Evolutionary conservation across 352 stramenopile genomes (phyloP).

Genomic region (Pelagophyceae sp.): DNA sequence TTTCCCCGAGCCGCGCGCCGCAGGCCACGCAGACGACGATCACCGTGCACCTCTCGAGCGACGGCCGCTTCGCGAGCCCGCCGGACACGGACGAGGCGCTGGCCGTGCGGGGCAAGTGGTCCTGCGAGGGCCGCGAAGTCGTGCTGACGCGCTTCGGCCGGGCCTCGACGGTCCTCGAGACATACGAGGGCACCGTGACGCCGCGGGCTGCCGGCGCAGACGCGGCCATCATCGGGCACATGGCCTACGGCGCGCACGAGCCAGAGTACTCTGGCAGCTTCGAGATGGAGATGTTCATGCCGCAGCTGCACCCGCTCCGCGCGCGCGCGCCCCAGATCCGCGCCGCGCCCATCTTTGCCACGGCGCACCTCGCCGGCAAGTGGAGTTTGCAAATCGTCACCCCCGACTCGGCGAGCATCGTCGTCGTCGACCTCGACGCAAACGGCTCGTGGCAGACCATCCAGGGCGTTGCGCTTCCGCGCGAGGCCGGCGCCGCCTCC

Average conservation of each 20-base stretch:
- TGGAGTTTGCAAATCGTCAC: neutral
- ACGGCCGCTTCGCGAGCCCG: neutral
- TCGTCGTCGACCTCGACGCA: neutral
- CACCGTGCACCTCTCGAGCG: neutral
- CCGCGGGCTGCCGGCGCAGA: neutral
- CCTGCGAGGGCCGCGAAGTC: neutral
- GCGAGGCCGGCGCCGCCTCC: neutral
- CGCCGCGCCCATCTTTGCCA: neutral
- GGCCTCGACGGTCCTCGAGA: neutral
- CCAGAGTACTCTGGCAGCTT: conserved; percentile 11
- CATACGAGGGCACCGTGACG: neutral
- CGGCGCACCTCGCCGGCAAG: neutral
- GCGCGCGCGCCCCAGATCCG: neutral
- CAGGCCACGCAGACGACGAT: neutral
- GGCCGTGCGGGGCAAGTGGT: neutral
- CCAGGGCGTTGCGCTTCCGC: neutral
- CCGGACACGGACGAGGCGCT: neutral
- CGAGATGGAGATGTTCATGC: neutral
- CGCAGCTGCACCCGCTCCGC: neutral
- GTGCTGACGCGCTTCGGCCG: conserved; percentile 4
- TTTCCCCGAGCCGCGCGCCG: too few relatives aligned
- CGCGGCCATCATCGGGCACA: neutral
- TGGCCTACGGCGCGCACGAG: neutral
- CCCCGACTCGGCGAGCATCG: neutral
- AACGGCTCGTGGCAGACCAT: neutral